Evolutionary conservation across 768 basidiomycete genomes (phyloP), one percentile per base, ranked within the genome.

Genomic region (Mycena galericulata): DNA sequence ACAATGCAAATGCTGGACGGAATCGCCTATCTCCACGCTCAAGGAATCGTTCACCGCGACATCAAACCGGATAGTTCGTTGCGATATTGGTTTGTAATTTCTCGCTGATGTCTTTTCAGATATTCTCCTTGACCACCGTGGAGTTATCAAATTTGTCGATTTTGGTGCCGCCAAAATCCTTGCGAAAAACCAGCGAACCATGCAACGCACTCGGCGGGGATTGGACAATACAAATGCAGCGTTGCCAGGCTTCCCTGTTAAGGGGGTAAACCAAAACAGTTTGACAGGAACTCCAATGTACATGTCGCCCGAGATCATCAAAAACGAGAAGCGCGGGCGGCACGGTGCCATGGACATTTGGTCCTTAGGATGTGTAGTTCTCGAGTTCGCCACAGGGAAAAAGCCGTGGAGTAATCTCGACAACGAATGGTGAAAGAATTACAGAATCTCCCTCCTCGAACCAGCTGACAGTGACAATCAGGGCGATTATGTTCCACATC

Each of bases 401-500:
- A 97, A 98, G 75, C 98, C 98, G 1, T 99, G 98, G 98, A 97
- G 94, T 74, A 97, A 97, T 76, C 90, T 97, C 45, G 98, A 99
- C 78, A 99, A 99, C 73, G 98, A 99, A 87, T 99, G 98, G 98
- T 96, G 70, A 20, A 56, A 69, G n/a, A 88, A 66, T 30, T 7
- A 3, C 32, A 58, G n/a, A 4, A 32, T 60, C 32, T 41, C 50
- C 60, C 47, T 45, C 54, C 12, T 51, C 38, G 36, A 49, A 3
- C 10, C 51, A n/a, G 59, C 45, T 63, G 9, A 65, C 62, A 26
- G 38, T 57, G 53, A 17, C 2, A 73, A 18, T 2, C 73, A 97
- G 97, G 97, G 97, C 97, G n/a, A 97, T 98, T 81, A 98, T 98
- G 97, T 99, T 97, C 85, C 96, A 97, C 76, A 98, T 98, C 63